These are phyloP conservation scores for Euphorbia pulcherrima DNA, from an alignment of 345 rosid genomes.

Conservation along the genomic window DNA sequence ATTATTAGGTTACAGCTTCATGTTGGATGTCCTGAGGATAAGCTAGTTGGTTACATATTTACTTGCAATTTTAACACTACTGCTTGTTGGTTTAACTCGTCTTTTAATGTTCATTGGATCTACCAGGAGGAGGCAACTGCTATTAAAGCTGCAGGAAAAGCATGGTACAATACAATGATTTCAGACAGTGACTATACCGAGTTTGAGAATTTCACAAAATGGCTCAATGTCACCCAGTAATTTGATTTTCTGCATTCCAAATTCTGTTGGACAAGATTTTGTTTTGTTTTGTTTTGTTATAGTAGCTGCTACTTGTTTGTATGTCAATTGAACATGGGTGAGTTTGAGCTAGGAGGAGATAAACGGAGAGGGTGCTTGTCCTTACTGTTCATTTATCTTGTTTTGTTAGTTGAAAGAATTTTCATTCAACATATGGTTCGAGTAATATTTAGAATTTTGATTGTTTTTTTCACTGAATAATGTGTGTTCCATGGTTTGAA, in stretches of 20 bases:
- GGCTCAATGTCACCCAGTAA: constrained; percentile 75
- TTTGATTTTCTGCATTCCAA: constrained; percentile 8
- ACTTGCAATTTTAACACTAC: not conserved
- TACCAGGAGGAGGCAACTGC: constrained; percentile 77
- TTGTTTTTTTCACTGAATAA: not conserved
- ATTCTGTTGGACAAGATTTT: constrained; percentile 4
- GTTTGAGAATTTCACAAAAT: constrained; percentile 79
- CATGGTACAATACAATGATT: constrained; percentile 91
- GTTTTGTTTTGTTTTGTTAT: not conserved
- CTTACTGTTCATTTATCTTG: not conserved
- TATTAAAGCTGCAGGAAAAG: constrained; percentile 76
- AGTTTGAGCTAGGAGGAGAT: not conserved
- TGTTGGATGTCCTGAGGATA: too few relatives aligned
- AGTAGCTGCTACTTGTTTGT: not conserved
- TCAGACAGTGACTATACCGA: constrained; percentile 88
- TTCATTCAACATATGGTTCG: not conserved
- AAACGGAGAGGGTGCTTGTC: not conserved
- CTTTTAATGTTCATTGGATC: not conserved
- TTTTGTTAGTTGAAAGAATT: constrained; percentile 2
- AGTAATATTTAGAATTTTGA: not conserved
- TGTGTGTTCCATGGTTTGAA: not conserved
- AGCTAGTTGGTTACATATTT: too few relatives aligned
- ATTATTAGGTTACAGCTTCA: too few relatives aligned
- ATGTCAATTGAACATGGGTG: constrained; percentile 1
- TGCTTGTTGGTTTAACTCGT: not conserved